Percentiles rank a stretch among this genome's conserved stretches.
Conservation (phyloP, 148 eudicot species). For the Heliamphora exappendiculata region DNA sequence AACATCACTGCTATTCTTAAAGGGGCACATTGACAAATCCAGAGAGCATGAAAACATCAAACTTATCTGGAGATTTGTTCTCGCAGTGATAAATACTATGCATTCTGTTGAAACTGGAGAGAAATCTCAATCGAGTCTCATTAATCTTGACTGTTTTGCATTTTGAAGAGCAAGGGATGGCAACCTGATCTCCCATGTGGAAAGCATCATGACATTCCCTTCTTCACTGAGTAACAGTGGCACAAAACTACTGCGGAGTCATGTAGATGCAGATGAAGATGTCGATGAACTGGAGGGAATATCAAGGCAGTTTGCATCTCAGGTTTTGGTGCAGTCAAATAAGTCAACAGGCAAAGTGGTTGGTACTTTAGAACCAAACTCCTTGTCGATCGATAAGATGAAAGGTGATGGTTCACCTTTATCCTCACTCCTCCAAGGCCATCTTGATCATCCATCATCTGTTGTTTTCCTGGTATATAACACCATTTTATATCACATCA, state of each 20-base stretch:
- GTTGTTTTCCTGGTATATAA: slow-evolving; percentile 21
- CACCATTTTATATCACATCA: neutral
- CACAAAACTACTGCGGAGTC: slow-evolving; percentile 10
- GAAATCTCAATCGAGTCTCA: slow-evolving; percentile 15
- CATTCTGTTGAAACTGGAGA: neutral
- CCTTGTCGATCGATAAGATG: slow-evolving; percentile 5
- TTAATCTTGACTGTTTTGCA: slow-evolving; percentile 21
- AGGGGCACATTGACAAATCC: neutral
- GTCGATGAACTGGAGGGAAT: slow-evolving; percentile 16
- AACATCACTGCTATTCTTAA: neutral
- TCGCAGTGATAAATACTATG: neutral
- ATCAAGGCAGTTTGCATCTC: slow-evolving; percentile 15
- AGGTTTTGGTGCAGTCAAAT: slow-evolving; percentile 32
- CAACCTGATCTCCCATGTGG: slow-evolving; percentile 20
- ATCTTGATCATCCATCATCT: slow-evolving; percentile 18
- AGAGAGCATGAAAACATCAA: neutral
- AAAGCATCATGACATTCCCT: slow-evolving; percentile 17
- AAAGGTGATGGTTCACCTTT: slow-evolving; percentile 22
- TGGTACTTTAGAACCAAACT: slow-evolving; percentile 13
- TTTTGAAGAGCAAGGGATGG: slow-evolving; percentile 34
- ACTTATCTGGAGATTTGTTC: neutral
- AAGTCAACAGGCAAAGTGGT: slow-evolving; percentile 25
- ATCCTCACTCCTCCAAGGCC: slow-evolving; percentile 6
- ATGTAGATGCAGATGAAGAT: slow-evolving; percentile 21
- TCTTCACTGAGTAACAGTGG: slow-evolving; percentile 21